Evolutionary conservation across 257 asterid species (phyloP).

Genomic region (Rauvolfia tetraphylla): DNA sequence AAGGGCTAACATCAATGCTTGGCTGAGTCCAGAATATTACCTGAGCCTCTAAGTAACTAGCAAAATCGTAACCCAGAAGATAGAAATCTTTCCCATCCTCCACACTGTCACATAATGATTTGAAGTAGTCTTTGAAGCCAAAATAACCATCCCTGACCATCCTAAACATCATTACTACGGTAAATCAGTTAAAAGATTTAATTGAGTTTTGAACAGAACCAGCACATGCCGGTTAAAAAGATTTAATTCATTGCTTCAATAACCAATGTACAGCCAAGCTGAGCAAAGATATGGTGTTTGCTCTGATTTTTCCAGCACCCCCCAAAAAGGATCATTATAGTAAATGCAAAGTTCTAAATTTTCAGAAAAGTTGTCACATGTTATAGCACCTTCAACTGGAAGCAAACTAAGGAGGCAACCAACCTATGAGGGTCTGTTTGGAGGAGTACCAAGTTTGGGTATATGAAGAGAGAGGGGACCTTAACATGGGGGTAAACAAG

Average conservation of each 20-base stretch:
- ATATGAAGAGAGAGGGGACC: neutral
- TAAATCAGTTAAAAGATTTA: neutral
- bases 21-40: constrained; percentile 19
- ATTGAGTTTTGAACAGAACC: neutral
- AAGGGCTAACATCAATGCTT: neutral
- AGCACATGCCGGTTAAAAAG: neutral
- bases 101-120: constrained; percentile 38
- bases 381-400: neutral
- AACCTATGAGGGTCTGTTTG: neutral
- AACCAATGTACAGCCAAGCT: neutral
- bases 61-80: constrained; percentile 42
- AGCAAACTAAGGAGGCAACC: neutral
- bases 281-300: neutral
- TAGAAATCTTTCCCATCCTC: constrained; percentile 46
- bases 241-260: neutral
- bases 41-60: constrained; percentile 52
- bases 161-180: constrained; percentile 25
- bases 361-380: neutral
- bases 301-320: neutral
- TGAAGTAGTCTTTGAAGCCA: constrained; percentile 46
- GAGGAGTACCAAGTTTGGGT: neutral
- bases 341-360: neutral
- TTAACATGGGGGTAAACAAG: neutral
- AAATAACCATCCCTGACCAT: constrained; percentile 53
- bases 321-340: neutral